Percentiles rank a stretch among this genome's conserved stretches.
phyloP scores from a whole-genome alignment of 768 basidiomycete genomes.

The Saitozyma sp. region DNA sequence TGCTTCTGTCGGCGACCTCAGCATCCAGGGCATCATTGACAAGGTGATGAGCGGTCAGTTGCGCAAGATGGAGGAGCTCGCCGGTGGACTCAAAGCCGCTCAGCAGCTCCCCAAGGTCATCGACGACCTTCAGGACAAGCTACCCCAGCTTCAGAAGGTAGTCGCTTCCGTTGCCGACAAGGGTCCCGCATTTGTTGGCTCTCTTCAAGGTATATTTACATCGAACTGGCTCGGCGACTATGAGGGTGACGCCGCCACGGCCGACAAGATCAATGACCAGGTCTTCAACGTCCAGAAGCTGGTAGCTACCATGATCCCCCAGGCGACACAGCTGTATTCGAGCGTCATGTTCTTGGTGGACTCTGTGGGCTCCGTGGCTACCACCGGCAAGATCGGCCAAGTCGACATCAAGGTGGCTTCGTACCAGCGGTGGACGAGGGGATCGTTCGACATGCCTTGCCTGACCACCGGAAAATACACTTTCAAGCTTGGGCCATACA shows the following conservation, averaged over 20 bases:
- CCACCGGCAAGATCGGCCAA: no score
- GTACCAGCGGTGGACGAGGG: no score
- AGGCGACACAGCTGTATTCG: no score
- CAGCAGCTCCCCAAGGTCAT: background rate
- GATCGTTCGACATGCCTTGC: no score
- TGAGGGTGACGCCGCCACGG: slow-evolving; percentile 1
- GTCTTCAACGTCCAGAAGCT: background rate
- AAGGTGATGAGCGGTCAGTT: background rate
- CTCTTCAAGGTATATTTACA: background rate
- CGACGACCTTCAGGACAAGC: background rate
- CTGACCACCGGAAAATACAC: no score
- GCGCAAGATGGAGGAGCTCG: background rate
- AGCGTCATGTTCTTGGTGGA: no score
- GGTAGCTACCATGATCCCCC: background rate
- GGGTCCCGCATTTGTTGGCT: background rate
- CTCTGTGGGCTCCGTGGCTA: no score
- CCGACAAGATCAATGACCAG: background rate
- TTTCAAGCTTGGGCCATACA: no score
- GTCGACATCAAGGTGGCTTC: no score
- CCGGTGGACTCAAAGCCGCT: background rate
- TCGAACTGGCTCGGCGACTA: background rate
- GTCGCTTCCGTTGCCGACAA: background rate
- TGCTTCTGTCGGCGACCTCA: background rate
- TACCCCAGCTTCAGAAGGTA: background rate
- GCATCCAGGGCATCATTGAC: background rate